Evolutionary conservation across 345 rosid species (phyloP).

Genomic region (Microcos paniculata): DNA sequence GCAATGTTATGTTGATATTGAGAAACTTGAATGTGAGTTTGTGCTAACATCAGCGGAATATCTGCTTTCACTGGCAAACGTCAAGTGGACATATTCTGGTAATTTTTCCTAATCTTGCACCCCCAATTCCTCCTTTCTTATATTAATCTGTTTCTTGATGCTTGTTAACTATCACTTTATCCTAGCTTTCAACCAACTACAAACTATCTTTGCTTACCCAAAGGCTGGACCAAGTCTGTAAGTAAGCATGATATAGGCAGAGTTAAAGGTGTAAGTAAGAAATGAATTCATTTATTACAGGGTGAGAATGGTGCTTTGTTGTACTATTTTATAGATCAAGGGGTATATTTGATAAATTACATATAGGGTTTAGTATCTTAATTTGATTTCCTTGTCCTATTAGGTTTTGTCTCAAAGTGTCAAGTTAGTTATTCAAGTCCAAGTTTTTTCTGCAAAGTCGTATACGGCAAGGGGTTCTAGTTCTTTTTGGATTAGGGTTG

Average conservation of each 20-base stretch:
- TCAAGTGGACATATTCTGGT: constrained; percentile 73
- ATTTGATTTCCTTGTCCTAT: no score
- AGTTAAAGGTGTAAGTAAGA: not conserved
- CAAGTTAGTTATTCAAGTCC: no score
- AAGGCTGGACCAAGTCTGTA: not conserved
- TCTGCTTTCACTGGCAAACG: constrained; percentile 65
- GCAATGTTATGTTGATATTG: constrained; percentile 55
- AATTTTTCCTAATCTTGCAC: constrained; percentile 16
- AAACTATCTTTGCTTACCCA: no score
- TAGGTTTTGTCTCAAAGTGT: no score
- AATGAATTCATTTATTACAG: not conserved
- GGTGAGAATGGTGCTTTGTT: not conserved
- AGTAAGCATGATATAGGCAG: not conserved
- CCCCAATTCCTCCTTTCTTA: not conserved
- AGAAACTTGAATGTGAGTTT: constrained; percentile 74
- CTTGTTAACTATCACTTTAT: not conserved
- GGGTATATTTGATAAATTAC: no score
- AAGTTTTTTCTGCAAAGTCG: no score
- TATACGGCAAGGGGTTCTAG: no score
- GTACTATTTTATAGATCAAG: no score
- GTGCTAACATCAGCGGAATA: constrained; percentile 82
- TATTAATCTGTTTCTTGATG: not conserved
- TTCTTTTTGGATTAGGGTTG: no score
- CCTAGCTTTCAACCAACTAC: constrained; percentile 3
- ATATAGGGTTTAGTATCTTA: no score